Conservation (phyloP, 2,329 filamentous ascomycete genomes). For the Bipolaris zeicola region DNA sequence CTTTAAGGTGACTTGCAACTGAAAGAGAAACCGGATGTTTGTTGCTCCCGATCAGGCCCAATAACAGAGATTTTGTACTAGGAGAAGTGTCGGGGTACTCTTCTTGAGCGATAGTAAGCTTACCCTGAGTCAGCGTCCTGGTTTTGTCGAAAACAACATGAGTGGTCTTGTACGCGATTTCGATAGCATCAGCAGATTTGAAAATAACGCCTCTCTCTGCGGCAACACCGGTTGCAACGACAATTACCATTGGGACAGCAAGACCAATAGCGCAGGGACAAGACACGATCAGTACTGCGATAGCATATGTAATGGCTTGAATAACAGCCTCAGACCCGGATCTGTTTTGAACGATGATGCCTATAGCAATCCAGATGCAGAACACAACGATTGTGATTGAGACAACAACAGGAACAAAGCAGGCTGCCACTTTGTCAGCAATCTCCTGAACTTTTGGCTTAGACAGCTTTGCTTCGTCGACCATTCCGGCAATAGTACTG, state of each 20-base stretch:
- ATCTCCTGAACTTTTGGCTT: constrained; percentile 73
- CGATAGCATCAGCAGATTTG: constrained; percentile 67
- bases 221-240: constrained; percentile 70
- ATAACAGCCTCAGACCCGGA: no score
- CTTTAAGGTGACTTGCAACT: no score
- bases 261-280: constrained; percentile 80
- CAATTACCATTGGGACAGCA: constrained; percentile 79
- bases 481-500: constrained; percentile 69
- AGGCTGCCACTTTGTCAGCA: constrained; percentile 69
- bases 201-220: constrained; percentile 71
- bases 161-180: constrained; percentile 63
- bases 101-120: neutral
- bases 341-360: no score
- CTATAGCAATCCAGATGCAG: no score
- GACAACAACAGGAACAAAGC: constrained; percentile 69
- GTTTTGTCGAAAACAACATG: constrained; percentile 83
- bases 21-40: no score
- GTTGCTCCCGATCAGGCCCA: no score
- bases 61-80: no score
- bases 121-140: constrained; percentile 67
- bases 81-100: no score
- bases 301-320: constrained; percentile 66
- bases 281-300: constrained; percentile 75
- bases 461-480: constrained; percentile 71
- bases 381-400: no score